Evolutionary conservation across 208 protist genomes (phyloP).

Genomic region (Leishmania major): DNA sequence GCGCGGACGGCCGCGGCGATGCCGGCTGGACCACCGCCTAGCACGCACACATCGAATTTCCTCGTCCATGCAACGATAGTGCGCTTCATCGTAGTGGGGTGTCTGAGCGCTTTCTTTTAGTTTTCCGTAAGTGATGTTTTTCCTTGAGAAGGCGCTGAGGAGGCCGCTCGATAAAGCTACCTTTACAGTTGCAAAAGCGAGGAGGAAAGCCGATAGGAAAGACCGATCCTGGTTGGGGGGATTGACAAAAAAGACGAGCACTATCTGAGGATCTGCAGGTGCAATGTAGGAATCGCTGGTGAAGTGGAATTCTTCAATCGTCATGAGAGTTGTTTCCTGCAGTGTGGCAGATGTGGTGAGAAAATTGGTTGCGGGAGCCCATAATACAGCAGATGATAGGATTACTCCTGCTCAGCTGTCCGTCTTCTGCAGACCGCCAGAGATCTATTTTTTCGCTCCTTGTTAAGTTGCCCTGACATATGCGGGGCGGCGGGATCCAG

Average conservation of each 20-base stretch:
- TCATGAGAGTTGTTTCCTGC: background rate
- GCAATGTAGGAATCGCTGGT: background rate
- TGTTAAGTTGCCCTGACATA: background rate
- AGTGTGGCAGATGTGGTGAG: background rate
- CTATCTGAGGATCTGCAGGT: no score
- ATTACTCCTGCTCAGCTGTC: background rate
- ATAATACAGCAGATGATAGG: background rate
- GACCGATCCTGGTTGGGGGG: background rate
- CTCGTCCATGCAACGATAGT: constrained; percentile 27
- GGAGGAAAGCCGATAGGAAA: background rate
- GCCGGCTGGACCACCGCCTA: constrained; percentile 87
- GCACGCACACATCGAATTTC: constrained; percentile 87
- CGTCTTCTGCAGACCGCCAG: background rate
- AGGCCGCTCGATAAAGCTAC: background rate
- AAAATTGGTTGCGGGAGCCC: background rate
- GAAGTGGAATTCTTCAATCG: background rate
- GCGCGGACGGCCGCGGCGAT: constrained; percentile 82
- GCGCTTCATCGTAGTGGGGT: constrained; percentile 12
- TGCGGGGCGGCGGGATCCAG: no score
- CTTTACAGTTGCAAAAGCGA: background rate
- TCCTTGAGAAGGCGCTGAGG: background rate
- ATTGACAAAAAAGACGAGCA: no score
- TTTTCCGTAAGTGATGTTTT: background rate
- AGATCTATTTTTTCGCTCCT: background rate
- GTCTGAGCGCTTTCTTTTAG: background rate